phyloP scores from a whole-genome alignment of 1,284 basidiomycete genomes.

The Lentinus polychrous region DNA sequence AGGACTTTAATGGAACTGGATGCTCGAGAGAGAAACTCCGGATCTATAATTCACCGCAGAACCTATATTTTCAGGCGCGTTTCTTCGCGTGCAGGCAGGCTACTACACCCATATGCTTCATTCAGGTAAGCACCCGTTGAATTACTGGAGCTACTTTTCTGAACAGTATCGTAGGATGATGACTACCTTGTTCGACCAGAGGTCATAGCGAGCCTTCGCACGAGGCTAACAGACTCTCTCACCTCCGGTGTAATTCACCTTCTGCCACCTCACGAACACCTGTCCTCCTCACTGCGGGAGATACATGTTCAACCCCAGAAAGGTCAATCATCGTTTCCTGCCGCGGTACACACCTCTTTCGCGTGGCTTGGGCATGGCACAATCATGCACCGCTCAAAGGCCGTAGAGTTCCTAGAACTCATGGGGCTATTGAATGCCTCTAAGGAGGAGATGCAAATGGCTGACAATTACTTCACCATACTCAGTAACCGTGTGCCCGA shows the following conservation, averaged over 20 bases:
- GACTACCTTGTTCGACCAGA: slow-evolving; percentile 58
- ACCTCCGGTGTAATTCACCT: slow-evolving; percentile 39
- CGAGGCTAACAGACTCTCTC: slow-evolving; percentile 26
- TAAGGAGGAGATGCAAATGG: slow-evolving; percentile 52
- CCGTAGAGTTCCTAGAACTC: slow-evolving; percentile 41
- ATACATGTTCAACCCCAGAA: slow-evolving; percentile 16
- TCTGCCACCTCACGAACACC: slow-evolving; percentile 54
- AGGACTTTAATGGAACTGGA: slow-evolving; percentile 41
- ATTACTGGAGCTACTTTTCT: not conserved
- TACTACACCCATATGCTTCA: slow-evolving; percentile 50
- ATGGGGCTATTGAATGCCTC: slow-evolving; percentile 37
- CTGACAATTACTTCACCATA: slow-evolving; percentile 64
- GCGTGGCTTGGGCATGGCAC: slow-evolving; percentile 65
- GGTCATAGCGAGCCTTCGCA: slow-evolving; percentile 43
- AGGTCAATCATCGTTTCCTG: slow-evolving; percentile 5
- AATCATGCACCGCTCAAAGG: slow-evolving; percentile 39
- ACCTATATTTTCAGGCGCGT: slow-evolving; percentile 60
- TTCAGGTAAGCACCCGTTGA: slow-evolving; percentile 37
- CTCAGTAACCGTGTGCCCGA: slow-evolving; percentile 44
- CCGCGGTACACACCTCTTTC: slow-evolving; percentile 45
- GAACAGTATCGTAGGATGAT: slow-evolving; percentile 43
- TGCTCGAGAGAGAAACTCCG: slow-evolving; percentile 40
- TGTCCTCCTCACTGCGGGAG: slow-evolving; percentile 35
- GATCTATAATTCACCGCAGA: slow-evolving; percentile 52
- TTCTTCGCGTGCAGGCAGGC: slow-evolving; percentile 52